Evolutionary conservation across 2,329 filamentous ascomycete genomes (phyloP), one percentile per base, ranked within the genome.

Genomic region (Aspergillus sp.): DNA sequence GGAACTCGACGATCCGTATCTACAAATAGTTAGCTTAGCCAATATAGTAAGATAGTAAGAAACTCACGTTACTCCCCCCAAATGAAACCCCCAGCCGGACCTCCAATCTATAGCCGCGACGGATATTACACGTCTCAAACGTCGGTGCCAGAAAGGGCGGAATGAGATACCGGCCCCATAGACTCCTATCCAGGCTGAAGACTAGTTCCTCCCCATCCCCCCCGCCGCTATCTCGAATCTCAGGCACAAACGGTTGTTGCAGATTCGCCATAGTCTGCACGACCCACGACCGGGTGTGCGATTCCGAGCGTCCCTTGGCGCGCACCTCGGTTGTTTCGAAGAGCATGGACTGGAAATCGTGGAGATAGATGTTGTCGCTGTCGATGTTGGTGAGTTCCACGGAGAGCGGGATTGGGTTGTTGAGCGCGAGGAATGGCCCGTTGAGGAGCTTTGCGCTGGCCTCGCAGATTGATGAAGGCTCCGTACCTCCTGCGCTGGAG

Each of bases 271-370:
- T 52, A 6, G 58, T 66, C 40, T 66, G 64, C n/a, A 66, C 45
- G 15, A 66, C 50, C n/a, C 51, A 55, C 19, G 48, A 56, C 3
- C 49, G 52, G 4, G 53, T 59, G 17, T 40, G 44, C 4, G 47
- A 49, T 17, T 65, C 57, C 3, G 27, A 25, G 9, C 12, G 23
- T 3, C 57, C 59, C 23, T 39, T 47, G 6, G 46, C 56, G 48
- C 52, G 58, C 3, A 62, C 53, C 15, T 66, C 41, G 11, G 62
- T 66, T 6, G 46, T 62, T 49, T 66, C 64, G 5, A 65, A 39
- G 12, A 66, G 52, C 64, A 66, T 62, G 6, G 62, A 52, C 19
- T 66, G 64, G 19, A 66, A 66, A 25, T 60, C 58, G 25, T 56
- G 52, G 15, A 66, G 19, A 2, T 17, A 8, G 15, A 41, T 19